Percentiles rank a stretch among this genome's conserved stretches.
phyloP scores from a whole-genome alignment of 2,329 filamentous ascomycete genomes.

The Didymella pinodella region DNA sequence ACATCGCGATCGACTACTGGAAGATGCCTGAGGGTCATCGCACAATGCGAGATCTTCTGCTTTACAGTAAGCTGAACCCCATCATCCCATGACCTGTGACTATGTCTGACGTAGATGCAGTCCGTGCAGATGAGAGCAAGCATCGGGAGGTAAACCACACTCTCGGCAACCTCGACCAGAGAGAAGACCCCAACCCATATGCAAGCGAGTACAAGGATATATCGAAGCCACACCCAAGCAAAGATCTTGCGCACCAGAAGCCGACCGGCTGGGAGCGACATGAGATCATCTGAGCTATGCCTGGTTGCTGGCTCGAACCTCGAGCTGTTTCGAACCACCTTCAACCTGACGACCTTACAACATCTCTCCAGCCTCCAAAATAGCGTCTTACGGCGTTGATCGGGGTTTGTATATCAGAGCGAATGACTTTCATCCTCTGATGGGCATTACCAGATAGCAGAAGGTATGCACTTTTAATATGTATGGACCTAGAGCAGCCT shows the following conservation, averaged over 20 bases:
- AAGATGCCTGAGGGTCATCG: constrained; percentile 85
- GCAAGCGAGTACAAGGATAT: constrained; percentile 80
- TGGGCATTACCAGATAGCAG: constrained; percentile 6
- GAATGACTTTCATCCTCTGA: constrained; percentile 12
- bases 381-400: constrained; percentile 1
- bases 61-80: constrained; percentile 73
- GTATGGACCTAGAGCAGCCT: constrained; percentile 1
- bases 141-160: constrained; percentile 97
- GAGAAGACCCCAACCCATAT: constrained; percentile 90
- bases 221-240: constrained; percentile 71
- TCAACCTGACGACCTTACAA: neutral
- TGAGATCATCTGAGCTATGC: constrained; percentile 59
- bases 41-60: constrained; percentile 84
- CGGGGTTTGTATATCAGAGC: neutral
- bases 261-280: constrained; percentile 81
- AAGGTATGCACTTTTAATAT: constrained; percentile 3
- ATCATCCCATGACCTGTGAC: neutral
- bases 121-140: constrained; percentile 52
- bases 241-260: constrained; percentile 70
- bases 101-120: constrained; percentile 23
- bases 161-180: constrained; percentile 84
- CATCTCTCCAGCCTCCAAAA: constrained; percentile 6
- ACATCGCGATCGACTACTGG: constrained; percentile 93
- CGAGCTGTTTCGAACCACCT: neutral
- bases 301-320: neutral